A percentile compares a stretch with the other conserved stretches of the same genome.
Evolutionary conservation across 495 filamentous ascomycete genomes (phyloP).

Genomic region (Penicillium bovifimosum): DNA sequence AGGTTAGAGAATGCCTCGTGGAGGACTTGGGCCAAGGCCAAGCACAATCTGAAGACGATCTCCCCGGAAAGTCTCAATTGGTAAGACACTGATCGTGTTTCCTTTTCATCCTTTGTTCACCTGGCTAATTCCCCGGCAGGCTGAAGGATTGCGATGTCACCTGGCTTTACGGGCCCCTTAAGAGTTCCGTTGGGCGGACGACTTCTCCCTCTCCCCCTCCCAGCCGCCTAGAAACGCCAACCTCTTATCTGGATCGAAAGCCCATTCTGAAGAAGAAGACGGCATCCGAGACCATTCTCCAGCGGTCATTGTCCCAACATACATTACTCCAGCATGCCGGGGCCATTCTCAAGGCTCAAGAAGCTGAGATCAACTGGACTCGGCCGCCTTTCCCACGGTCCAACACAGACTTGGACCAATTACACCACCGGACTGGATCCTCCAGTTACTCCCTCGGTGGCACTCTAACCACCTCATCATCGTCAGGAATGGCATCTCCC

Average conservation of each 20-base stretch:
- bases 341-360: conserved; percentile 85
- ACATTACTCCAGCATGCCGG: conserved; percentile 91
- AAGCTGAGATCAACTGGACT: conserved; percentile 50
- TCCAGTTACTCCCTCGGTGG: conserved; percentile 27
- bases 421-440: conserved; percentile 37
- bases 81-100: conserved; percentile 40
- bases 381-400: conserved; percentile 48
- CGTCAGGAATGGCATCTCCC: conserved; percentile 57
- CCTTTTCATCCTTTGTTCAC: conserved; percentile 8
- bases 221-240: conserved; percentile 66
- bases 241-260: conserved; percentile 78
- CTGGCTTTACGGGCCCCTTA: conserved; percentile 93
- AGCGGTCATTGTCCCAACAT: conserved; percentile 82
- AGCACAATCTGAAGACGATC: conserved; percentile 77
- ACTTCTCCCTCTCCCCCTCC: conserved; percentile 48
- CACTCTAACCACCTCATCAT: conserved; percentile 32
- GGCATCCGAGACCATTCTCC: conserved; percentile 92
- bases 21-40: conserved; percentile 94
- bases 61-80: conserved; percentile 88
- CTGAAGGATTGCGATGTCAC: conserved; percentile 96
- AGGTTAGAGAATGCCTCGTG: conserved; percentile 95
- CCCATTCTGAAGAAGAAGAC: conserved; percentile 95
- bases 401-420: conserved; percentile 58
- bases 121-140: conserved; percentile 47
- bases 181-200: conserved; percentile 50